These are phyloP conservation scores for Sisymbrium irio DNA, from an alignment of 345 rosid genomes.

Conservation along the genomic window DNA sequence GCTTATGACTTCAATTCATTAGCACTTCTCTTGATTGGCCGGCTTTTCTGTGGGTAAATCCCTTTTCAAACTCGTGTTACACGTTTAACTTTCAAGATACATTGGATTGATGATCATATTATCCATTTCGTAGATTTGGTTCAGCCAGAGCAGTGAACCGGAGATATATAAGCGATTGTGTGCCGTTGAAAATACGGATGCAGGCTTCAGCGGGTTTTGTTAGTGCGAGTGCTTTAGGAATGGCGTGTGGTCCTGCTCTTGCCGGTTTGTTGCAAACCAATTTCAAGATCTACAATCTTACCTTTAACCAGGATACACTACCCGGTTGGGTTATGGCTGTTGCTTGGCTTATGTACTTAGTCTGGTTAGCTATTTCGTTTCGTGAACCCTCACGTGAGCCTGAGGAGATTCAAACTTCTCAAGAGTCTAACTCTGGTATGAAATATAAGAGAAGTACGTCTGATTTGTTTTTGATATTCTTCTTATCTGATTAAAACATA, in stretches of 20 bases:
- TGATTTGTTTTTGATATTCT: neutral
- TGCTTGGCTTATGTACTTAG: slow-evolving; percentile 81
- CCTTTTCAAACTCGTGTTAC: neutral
- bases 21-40: slow-evolving; percentile 65
- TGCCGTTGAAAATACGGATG: slow-evolving; percentile 78
- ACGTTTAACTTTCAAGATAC: neutral
- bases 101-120: neutral
- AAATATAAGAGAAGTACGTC: neutral
- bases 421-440: slow-evolving; percentile 51
- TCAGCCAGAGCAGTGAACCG: slow-evolving; percentile 98
- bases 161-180: slow-evolving; percentile 93
- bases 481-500: neutral
- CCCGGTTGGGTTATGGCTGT: slow-evolving; percentile 98
- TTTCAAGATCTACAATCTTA: slow-evolving; percentile 67
- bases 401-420: slow-evolving; percentile 41
- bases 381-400: slow-evolving; percentile 61
- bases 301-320: slow-evolving; percentile 71
- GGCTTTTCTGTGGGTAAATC: slow-evolving; percentile 90
- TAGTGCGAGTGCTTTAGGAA: slow-evolving; percentile 99
- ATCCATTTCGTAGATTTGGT: slow-evolving; percentile 51
- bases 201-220: slow-evolving; percentile 98
- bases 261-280: slow-evolving; percentile 83
- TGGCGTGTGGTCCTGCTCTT: slow-evolving; percentile 99
- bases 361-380: slow-evolving; percentile 77
- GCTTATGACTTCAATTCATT: slow-evolving; percentile 80